A percentile compares a stretch with the other conserved stretches of the same genome.
These are phyloP conservation scores for Sclerotinia nivalis DNA, from an alignment of 2,329 filamentous ascomycete genomes.

Conservation along the genomic window DNA sequence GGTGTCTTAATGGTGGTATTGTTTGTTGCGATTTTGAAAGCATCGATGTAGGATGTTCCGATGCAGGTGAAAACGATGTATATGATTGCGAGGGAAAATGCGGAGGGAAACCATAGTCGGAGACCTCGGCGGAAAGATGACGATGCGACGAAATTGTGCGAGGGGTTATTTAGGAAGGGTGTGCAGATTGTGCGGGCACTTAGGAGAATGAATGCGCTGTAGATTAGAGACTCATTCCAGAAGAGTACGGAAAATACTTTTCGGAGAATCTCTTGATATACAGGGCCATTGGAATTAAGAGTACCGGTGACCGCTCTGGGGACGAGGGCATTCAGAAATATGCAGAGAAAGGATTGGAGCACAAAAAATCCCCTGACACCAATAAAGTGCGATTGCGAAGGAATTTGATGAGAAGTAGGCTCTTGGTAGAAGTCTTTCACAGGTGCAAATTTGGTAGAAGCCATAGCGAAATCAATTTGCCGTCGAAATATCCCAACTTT, in stretches of 20 bases:
- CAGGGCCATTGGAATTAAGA: slow-evolving; percentile 41
- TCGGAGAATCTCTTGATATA: slow-evolving; percentile 46
- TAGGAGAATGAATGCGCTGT: slow-evolving; percentile 49
- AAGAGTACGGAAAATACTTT: slow-evolving; percentile 48
- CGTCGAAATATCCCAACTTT: not conserved
- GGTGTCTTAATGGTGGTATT: slow-evolving; percentile 44
- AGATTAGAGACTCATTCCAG: slow-evolving; percentile 49
- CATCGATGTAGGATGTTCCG: slow-evolving; percentile 42
- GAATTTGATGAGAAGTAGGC: slow-evolving; percentile 12
- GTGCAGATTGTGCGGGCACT: slow-evolving; percentile 47
- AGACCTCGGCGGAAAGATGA: slow-evolving; percentile 47
- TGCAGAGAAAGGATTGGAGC: slow-evolving; percentile 47
- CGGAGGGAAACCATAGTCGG: slow-evolving; percentile 46
- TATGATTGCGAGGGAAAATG: slow-evolving; percentile 46
- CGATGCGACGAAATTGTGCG: slow-evolving; percentile 43
- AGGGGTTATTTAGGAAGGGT: slow-evolving; percentile 45
- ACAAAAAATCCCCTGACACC: slow-evolving; percentile 49
- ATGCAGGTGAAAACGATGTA: slow-evolving; percentile 43
- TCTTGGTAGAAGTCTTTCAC: slow-evolving; percentile 16
- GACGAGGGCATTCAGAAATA: slow-evolving; percentile 49
- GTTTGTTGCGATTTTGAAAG: slow-evolving; percentile 43
- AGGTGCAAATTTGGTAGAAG: slow-evolving; percentile 6
- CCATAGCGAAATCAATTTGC: not conserved
- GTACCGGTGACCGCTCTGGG: slow-evolving; percentile 45
- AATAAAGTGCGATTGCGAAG: slow-evolving; percentile 37